Evolutionary conservation across 345 rosid species (phyloP), one percentile per base, ranked within the genome.

Genomic region (Salix caprea): DNA sequence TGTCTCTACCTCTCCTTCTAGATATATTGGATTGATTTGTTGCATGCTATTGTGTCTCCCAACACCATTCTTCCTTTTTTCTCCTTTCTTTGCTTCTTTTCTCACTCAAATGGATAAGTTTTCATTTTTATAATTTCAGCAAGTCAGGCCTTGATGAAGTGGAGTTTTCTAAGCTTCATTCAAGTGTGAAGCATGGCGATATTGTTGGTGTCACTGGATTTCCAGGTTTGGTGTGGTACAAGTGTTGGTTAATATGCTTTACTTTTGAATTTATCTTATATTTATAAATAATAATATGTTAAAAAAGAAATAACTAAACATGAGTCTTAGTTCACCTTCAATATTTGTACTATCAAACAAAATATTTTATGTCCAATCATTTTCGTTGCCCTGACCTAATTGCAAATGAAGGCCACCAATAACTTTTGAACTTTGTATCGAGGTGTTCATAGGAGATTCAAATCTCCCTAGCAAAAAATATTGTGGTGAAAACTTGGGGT

Each of bases 191-290:
- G 86, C 97, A 97, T 82, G 98, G 99, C 75, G 99, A 96, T 86
- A 81, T 96, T 72, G 97, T 94, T 77, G 99, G 98, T 76, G 86
- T 94, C 74, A 82, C 85, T 42, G 99, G 99, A 23, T 96, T 94
- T 83, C 99, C 97, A 87, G 99, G 99, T 96, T 84, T 73, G 72
- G 80, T 36, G 26, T 71, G 23, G 34, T 71, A 23, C 54, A n/a
- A 42, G 40, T 67, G 39, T 6, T 52, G 36, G 48, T 28, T 40
- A 69, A 15, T 71, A 77, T 23, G 16, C 5, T 68, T 11, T 14
- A 15, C 40, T 44, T 18, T 9, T 34, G 18, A 1, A 4, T 12
- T 37, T 40, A 7, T 26, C 8, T n/a, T 60, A 18, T 7, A 44
- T 3, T 73, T 40, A 34, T 4, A 46, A 46, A 16, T 46, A 13